Evolutionary conservation across 768 basidiomycete species (phyloP), one percentile per base, ranked within the genome.

Genomic region (Cystobasidium onofrii): DNA sequence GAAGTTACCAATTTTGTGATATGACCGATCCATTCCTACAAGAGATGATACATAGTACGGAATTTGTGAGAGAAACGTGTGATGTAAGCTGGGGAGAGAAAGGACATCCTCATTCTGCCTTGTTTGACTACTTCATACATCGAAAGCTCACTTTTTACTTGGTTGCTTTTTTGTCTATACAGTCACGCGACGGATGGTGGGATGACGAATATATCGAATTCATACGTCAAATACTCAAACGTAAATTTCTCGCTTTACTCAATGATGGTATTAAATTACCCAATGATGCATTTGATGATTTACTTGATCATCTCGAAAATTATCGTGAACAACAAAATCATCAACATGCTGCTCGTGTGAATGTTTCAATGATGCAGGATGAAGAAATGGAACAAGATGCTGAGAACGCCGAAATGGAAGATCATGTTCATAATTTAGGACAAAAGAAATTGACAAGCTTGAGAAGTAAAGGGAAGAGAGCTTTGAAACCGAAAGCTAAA

Each of bases 1-100:
- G 92, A 0, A 90, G 92, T 20, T 99, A 91, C 82, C 96, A 98
- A 81, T 84, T 99, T 6, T 90, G 90, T 80, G 96, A 99, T 80
- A 90, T 99, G 76, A 82, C 84, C 7, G 96, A 99, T 80, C 87
- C 88, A 6, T 88, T 93, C 85, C 81, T 96, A 61, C 86, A 86
- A 76, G 84, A 84, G 43, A 88, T 94, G 86, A 90, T 98, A 64
- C 85, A 89, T 74, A 87, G 89, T 73, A 84, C 86, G 3, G 85
- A 86, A 18, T 88, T 87, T 55, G 82, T 90, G 20, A 86, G 88
- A 39, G 88, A 90, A 74, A 83, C 81, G 15, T 92, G 90, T 80
- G 84, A 91, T 78, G 92, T 94, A 74, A 77, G 89, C 83, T 39
- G 39, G 39, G 15, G n/a, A n/a, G n/a, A n/a, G n/a, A n/a, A n/a